Conservation (phyloP, 2,329 filamentous ascomycete species). For the Talaromyces sp. region DNA sequence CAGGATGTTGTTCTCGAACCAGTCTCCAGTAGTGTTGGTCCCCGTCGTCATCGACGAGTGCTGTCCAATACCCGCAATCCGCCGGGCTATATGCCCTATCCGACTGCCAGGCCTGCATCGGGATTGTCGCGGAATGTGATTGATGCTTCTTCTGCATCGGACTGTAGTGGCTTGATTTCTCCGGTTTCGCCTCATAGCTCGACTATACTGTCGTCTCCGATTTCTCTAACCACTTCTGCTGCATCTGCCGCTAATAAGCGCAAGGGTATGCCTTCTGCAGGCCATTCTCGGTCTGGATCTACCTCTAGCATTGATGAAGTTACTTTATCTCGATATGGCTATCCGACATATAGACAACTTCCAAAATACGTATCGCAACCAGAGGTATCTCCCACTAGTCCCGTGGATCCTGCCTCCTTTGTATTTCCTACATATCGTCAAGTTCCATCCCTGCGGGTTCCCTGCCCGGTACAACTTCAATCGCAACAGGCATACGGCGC, state of each 20-base stretch:
- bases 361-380: constrained; percentile 51
- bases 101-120: constrained; percentile 36
- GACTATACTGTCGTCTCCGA: constrained; percentile 57
- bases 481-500: constrained; percentile 26
- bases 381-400: constrained; percentile 37
- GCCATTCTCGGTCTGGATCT: constrained; percentile 57
- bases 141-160: constrained; percentile 35
- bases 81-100: constrained; percentile 49
- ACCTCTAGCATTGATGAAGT: constrained; percentile 63
- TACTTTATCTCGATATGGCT: constrained; percentile 65
- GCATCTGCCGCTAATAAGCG: constrained; percentile 37
- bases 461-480: constrained; percentile 42
- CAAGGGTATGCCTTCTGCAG: constrained; percentile 28
- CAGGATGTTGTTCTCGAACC: constrained; percentile 74
- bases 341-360: constrained; percentile 77
- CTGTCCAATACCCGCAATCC: constrained; percentile 50
- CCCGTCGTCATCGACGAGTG: constrained; percentile 55
- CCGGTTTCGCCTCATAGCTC: constrained; percentile 38
- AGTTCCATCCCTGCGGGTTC: constrained; percentile 29
- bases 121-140: constrained; percentile 41
- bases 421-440: constrained; percentile 33
- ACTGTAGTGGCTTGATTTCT: constrained; percentile 38
- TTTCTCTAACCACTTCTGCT: constrained; percentile 47
- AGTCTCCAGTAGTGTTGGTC: constrained; percentile 38
- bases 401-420: constrained; percentile 37